Evolutionary conservation across 192 early-diverging fungal genomes (phyloP).

Genomic region (Backusella tuberculispora): DNA sequence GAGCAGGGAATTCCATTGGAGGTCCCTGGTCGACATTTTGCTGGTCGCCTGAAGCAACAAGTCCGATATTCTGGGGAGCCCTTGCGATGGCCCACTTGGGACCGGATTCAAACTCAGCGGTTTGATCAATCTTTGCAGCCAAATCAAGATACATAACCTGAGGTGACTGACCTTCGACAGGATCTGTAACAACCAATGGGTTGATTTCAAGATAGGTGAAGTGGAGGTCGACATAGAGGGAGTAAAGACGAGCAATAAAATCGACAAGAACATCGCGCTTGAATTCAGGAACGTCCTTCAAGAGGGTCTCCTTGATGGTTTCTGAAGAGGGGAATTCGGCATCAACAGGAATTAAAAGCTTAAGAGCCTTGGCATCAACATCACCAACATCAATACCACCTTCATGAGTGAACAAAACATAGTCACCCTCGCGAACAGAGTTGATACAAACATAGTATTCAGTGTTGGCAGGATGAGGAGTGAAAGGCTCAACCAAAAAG

Average conservation of each 20-base stretch:
- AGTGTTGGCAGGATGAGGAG: slow-evolving; percentile 87
- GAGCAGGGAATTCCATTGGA: slow-evolving; percentile 95
- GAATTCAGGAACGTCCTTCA: slow-evolving; percentile 68
- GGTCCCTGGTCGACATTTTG: slow-evolving; percentile 74
- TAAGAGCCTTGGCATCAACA: slow-evolving; percentile 95
- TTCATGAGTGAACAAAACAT: slow-evolving; percentile 97
- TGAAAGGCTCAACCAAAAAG: slow-evolving; percentile 94
- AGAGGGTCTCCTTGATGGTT: slow-evolving; percentile 66
- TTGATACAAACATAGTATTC: slow-evolving; percentile 99
- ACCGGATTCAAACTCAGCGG: slow-evolving; percentile 94
- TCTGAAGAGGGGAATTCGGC: slow-evolving; percentile 70
- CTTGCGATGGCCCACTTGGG: slow-evolving; percentile 95
- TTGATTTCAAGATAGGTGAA: slow-evolving; percentile 99
- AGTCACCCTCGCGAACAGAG: slow-evolving; percentile 92
- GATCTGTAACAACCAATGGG: slow-evolving; percentile 92
- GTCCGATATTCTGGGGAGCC: slow-evolving; percentile 56
- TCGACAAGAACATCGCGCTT: slow-evolving; percentile 83
- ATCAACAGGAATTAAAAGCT: slow-evolving; percentile 83
- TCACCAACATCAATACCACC: slow-evolving; percentile 99
- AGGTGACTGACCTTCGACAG: slow-evolving; percentile 53
- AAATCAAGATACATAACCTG: slow-evolving; percentile 93
- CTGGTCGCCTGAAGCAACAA: slow-evolving; percentile 29
- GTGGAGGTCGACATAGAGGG: slow-evolving; percentile 95
- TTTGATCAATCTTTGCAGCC: slow-evolving; percentile 98
- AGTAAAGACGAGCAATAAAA: slow-evolving; percentile 91